Conservation (phyloP, 2,329 filamentous ascomycete genomes). For the Aureobasidium leucospermi region DNA sequence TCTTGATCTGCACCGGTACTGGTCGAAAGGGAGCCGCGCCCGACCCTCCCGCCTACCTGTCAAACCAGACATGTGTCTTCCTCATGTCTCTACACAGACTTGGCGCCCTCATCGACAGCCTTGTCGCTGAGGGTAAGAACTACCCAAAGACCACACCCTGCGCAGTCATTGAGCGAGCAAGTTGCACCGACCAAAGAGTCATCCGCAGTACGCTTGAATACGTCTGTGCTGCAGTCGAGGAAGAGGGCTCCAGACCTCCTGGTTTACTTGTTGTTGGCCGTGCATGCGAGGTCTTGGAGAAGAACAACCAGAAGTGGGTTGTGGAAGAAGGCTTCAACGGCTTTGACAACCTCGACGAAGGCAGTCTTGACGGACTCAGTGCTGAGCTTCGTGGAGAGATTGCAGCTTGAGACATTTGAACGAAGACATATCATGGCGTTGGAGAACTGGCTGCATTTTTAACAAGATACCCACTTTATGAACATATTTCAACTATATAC, state of each 20-base stretch:
- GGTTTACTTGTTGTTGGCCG: slow-evolving; percentile 79
- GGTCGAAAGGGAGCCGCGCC: slow-evolving; percentile 82
- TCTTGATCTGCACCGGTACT: slow-evolving; percentile 93
- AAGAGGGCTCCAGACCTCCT: slow-evolving; percentile 81
- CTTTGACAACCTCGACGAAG: slow-evolving; percentile 46
- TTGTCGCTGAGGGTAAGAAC: slow-evolving; percentile 45
- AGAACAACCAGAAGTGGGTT: slow-evolving; percentile 60
- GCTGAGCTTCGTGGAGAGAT: slow-evolving; percentile 17
- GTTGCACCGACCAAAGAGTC: slow-evolving; percentile 87
- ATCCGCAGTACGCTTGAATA: slow-evolving; percentile 77
- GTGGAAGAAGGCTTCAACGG: slow-evolving; percentile 83
- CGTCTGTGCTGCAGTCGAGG: slow-evolving; percentile 76
- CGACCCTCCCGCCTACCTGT: slow-evolving; percentile 69
- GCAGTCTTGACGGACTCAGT: slow-evolving; percentile 24
- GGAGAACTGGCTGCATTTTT: background rate
- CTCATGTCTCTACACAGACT: slow-evolving; percentile 92
- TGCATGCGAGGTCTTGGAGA: slow-evolving; percentile 71
- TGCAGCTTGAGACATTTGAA: background rate
- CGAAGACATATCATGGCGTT: background rate
- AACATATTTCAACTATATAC: background rate
- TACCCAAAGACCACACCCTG: slow-evolving; percentile 80
- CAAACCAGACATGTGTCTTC: slow-evolving; percentile 78
- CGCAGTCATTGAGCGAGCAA: slow-evolving; percentile 87
- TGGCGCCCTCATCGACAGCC: slow-evolving; percentile 60
- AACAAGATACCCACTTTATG: slow-evolving; percentile 1